Percentiles rank a stretch among this genome's conserved stretches.
Evolutionary conservation across 2,329 filamentous ascomycete species (phyloP).

Genomic region (Colletotrichum magnum): DNA sequence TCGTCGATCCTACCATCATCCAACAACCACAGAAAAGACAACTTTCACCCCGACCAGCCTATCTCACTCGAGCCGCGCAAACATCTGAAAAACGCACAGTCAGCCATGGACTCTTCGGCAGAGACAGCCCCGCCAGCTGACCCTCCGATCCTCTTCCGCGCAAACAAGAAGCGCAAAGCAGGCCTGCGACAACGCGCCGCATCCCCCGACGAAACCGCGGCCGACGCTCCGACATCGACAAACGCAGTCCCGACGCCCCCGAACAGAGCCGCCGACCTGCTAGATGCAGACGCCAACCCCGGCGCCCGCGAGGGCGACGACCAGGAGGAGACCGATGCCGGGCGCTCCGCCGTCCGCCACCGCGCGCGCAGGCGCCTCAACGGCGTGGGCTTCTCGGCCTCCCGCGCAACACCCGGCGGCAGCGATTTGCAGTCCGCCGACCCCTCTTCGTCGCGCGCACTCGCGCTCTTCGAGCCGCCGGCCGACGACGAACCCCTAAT

Average conservation of each 20-base stretch:
- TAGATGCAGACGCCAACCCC: conserved; percentile 26
- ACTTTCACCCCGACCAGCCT: no score
- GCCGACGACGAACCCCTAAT: conserved; percentile 47
- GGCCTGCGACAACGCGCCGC: conserved; percentile 65
- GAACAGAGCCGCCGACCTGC: conserved; percentile 3
- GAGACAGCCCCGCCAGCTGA: conserved; percentile 41
- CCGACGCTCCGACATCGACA: neutral
- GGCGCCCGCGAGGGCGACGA: conserved; percentile 16
- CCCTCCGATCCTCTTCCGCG: conserved; percentile 64
- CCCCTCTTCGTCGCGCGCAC: conserved; percentile 22
- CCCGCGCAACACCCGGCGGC: conserved; percentile 41
- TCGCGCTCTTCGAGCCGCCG: conserved; percentile 49
- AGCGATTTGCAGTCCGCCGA: conserved; percentile 36
- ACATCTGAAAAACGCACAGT: neutral
- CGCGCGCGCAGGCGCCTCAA: conserved; percentile 63
- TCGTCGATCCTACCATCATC: neutral
- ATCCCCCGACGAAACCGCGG: conserved; percentile 44
- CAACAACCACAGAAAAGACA: no score
- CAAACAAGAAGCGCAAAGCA: conserved; percentile 71
- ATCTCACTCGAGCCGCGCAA: neutral
- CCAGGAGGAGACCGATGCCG: conserved; percentile 28
- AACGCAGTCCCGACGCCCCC: neutral
- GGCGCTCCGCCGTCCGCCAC: conserved; percentile 55
- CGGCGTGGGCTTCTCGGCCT: conserved; percentile 69
- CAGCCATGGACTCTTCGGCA: conserved; percentile 43